Conservation (phyloP, 2,329 filamentous ascomycete species). For the Calonectria montana region DNA sequence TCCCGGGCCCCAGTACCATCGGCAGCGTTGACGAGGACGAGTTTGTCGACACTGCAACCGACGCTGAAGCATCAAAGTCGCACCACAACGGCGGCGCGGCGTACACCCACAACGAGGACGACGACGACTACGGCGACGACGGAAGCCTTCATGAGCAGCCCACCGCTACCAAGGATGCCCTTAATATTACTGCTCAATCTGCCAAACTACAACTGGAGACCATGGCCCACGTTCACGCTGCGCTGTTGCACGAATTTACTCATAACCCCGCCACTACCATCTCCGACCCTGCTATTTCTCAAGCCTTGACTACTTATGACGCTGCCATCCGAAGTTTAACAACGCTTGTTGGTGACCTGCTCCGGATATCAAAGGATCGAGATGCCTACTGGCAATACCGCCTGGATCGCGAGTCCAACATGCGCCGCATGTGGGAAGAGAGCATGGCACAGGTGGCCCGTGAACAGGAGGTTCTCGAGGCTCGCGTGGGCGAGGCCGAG, state of each 20-base stretch:
- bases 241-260: constrained; percentile 75
- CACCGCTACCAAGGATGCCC: constrained; percentile 87
- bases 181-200: constrained; percentile 97
- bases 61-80: constrained; percentile 53
- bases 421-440: constrained; percentile 97
- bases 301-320: constrained; percentile 88
- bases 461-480: constrained; percentile 93
- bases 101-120: constrained; percentile 65
- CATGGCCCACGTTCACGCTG: constrained; percentile 85
- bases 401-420: constrained; percentile 88
- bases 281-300: constrained; percentile 79
- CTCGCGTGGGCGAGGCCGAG: constrained; percentile 88
- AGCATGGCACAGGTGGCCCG: constrained; percentile 97
- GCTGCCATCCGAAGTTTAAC: constrained; percentile 89
- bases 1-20: constrained; percentile 55
- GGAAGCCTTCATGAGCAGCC: constrained; percentile 81
- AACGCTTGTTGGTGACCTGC: constrained; percentile 83
- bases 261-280: constrained; percentile 78
- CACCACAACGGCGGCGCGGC: constrained; percentile 48
- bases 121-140: constrained; percentile 79
- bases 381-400: constrained; percentile 98
- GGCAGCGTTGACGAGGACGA: constrained; percentile 66
- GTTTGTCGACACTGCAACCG: constrained; percentile 59
- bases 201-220: constrained; percentile 93
- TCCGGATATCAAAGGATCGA: constrained; percentile 92